Evolutionary conservation across 2,329 filamentous ascomycete genomes (phyloP).

Genomic region (Scorias spongiosa): DNA sequence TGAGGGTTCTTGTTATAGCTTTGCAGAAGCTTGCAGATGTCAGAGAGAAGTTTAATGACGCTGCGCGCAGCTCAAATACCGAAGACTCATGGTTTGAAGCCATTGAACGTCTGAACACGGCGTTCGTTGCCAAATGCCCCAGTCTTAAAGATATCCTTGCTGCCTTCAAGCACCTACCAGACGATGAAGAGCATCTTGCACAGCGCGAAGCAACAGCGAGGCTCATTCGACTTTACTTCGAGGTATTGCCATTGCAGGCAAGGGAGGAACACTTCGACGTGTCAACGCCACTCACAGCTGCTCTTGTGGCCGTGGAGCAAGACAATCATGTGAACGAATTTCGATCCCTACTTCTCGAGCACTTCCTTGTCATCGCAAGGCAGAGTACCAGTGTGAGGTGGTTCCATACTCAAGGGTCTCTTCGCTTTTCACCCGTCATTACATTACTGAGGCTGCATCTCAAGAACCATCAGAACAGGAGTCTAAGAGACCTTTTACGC

Average conservation of each 20-base stretch:
- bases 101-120: conserved; percentile 48
- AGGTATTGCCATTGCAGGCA: conserved; percentile 63
- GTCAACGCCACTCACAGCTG: conserved; percentile 56
- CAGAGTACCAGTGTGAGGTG: conserved; percentile 76
- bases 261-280: conserved; percentile 80
- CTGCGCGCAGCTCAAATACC: conserved; percentile 8
- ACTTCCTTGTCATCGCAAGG: conserved; percentile 65
- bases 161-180: conserved; percentile 53
- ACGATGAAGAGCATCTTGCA: conserved; percentile 46
- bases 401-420: conserved; percentile 51
- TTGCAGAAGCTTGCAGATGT: conserved; percentile 61
- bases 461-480: conserved; percentile 24
- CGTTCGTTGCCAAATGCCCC: conserved; percentile 66
- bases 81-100: conserved; percentile 51
- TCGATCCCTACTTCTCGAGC: conserved; percentile 59
- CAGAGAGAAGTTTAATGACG: conserved; percentile 43
- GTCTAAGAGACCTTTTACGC: conserved; percentile 13
- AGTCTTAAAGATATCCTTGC: conserved; percentile 66
- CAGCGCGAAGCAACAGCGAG: conserved; percentile 68
- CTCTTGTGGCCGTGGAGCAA: conserved; percentile 35
- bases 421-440: conserved; percentile 55
- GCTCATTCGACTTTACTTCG: conserved; percentile 71
- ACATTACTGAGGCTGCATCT: conserved; percentile 48
- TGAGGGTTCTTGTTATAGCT: conserved; percentile 62
- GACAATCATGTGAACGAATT: conserved; percentile 31